Evolutionary conservation across 805 yeast genomes (phyloP).

Genomic region (Phaffomyces antillensis): DNA sequence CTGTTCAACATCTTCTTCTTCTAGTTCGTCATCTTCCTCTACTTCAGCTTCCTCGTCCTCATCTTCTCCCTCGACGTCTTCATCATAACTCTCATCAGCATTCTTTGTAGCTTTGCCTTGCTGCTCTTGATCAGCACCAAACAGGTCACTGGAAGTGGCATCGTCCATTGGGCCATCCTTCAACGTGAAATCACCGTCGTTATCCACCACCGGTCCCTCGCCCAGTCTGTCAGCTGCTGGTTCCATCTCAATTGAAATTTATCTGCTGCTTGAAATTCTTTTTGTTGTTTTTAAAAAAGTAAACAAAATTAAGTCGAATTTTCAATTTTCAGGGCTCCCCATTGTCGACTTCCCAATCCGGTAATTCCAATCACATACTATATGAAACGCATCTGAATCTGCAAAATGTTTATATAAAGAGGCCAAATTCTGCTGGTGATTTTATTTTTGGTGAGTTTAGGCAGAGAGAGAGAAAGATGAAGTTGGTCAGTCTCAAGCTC

Average conservation of each 20-base stretch:
- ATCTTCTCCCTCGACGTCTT: constrained; percentile 5
- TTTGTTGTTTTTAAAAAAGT: neutral
- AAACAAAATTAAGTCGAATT: neutral
- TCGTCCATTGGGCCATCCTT: too few relatives aligned
- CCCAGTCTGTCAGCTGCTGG: neutral
- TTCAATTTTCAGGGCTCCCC: neutral
- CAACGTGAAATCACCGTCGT: neutral
- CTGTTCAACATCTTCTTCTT: too few relatives aligned
- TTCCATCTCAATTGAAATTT: neutral
- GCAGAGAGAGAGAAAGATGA: too few relatives aligned
- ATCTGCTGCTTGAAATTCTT: neutral
- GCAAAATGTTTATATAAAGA: neutral
- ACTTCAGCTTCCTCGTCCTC: constrained; percentile 9
- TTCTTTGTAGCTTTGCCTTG: constrained; percentile 3
- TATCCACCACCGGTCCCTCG: neutral
- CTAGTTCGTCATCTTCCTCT: neutral
- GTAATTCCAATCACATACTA: neutral
- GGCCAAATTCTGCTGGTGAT: neutral
- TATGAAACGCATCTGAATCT: neutral
- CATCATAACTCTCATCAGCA: constrained; percentile 11
- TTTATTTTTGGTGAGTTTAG: too few relatives aligned
- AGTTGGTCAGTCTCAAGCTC: neutral
- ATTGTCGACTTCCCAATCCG: constrained; percentile 2
- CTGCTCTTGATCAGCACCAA: neutral
- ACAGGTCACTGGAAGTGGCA: too few relatives aligned